Evolutionary conservation across 2,329 filamentous ascomycete genomes (phyloP), one percentile per base, ranked within the genome.

Genomic region (Conoideocrella luteorostrata): DNA sequence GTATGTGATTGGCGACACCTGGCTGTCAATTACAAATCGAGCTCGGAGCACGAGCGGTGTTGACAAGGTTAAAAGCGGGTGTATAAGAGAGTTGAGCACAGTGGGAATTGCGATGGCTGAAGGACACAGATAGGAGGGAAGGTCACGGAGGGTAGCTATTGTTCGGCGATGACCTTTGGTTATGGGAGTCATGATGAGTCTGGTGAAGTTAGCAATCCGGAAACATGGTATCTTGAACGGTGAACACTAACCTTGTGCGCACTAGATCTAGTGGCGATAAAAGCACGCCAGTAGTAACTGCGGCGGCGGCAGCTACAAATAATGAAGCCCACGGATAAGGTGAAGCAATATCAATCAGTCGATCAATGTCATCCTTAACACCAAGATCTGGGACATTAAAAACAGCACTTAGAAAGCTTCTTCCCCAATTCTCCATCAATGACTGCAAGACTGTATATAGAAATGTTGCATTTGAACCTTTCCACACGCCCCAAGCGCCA

Each of bases 401-500:
- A 5, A 97, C 74, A 2, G 93, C 91, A 35, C 88, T 88, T n/a
- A 97, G 74, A 41, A 96, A 76, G 56, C 88, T 93, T 55, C 89
- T 80, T 9, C 90, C 86, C 82, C 94, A 98, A 54, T 88, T 90
- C 62, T 97, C 93, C 23, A 95, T 70, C 7, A 94, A 84, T 10
- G 88, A 88, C 49, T 90, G 79, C 15, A 97, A 74, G 37, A 96
- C 79, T 0, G 83, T 86, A 66, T 97, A 95, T 39, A 97, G 73
- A 58, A 97, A 98, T 1, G 89, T 94, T 12, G 86, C 81, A 60
- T 97, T 97, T 29, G 89, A 88, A 7, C 84, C 82, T 63, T 96
- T 96, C 90, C 91, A 98, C 5, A 96, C 82, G 4, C 93, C 93
- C 75, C 89, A 90, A 1, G 84, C 84, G 28, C 89, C 88, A 60